phyloP scores from a whole-genome alignment of 768 basidiomycete species.

The Auricularia sp. region DNA sequence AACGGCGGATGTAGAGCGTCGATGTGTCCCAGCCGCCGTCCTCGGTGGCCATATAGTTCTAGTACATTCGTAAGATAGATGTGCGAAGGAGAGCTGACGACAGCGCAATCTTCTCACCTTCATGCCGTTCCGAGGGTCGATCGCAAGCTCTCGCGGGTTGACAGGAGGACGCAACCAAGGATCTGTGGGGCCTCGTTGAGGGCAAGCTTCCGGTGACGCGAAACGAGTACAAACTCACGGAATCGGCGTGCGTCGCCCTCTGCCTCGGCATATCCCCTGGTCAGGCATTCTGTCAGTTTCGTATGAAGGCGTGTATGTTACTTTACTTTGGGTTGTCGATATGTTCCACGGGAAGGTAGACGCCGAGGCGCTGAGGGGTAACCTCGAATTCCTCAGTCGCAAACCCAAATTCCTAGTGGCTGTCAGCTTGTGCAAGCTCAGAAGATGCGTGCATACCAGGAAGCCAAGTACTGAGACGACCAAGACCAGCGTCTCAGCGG shows the following conservation, averaged over 20 bases:
- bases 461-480: conserved; percentile 50
- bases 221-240: conserved; percentile 12
- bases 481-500: conserved; percentile 51
- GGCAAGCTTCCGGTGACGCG: not conserved
- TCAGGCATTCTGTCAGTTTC: not conserved
- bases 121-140: conserved; percentile 72
- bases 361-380: conserved; percentile 62
- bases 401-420: conserved; percentile 46
- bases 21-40: conserved; percentile 65
- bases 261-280: conserved; percentile 55
- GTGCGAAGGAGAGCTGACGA: not conserved
- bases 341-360: conserved; percentile 67
- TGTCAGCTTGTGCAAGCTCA: not conserved
- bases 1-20: conserved; percentile 53
- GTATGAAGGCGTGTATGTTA: not conserved
- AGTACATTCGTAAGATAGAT: not conserved
- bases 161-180: conserved; percentile 68
- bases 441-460: conserved; percentile 24
- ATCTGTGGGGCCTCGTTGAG: conserved; percentile 17
- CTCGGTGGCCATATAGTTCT: conserved; percentile 75
- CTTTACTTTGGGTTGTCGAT: conserved; percentile 67
- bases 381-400: conserved; percentile 63
- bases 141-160: conserved; percentile 57
- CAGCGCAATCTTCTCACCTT: conserved; percentile 33
- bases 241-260: conserved; percentile 63